phyloP scores from a whole-genome alignment of 192 early-diverging fungal species.

The Ambispora gerdemannii region DNA sequence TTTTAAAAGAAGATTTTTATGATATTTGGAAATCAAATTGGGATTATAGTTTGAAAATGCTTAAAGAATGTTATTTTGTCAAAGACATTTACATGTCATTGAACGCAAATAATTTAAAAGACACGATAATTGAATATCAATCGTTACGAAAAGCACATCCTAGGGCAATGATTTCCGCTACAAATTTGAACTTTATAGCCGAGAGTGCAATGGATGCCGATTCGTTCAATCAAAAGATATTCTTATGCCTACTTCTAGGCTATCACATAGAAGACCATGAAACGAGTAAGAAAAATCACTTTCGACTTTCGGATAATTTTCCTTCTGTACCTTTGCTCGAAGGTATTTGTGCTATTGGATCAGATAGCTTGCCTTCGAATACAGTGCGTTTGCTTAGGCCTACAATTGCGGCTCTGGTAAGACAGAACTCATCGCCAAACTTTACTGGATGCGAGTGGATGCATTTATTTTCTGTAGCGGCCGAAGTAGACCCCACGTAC shows the following conservation, averaged over 20 bases:
- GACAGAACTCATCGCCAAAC: not conserved
- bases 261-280: not conserved
- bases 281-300: not conserved
- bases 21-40: not conserved
- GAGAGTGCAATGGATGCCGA: not conserved
- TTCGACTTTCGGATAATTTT: not conserved
- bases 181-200: not conserved
- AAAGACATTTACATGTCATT: not conserved
- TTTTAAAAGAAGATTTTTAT: not conserved
- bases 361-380: not conserved
- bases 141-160: not conserved
- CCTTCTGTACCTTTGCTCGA: not conserved
- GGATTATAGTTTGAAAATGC: not conserved
- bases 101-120: not conserved
- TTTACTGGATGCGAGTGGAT: not conserved
- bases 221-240: not conserved
- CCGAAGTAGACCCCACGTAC: not conserved
- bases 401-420: not conserved
- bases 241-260: not conserved
- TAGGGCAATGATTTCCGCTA: not conserved
- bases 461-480: not conserved
- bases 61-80: not conserved
- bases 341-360: not conserved
- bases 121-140: constrained; percentile 2
- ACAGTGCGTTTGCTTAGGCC: not conserved